These are phyloP conservation scores for Fusarium subglutinans DNA, from an alignment of 2,329 filamentous ascomycete species.

Conservation along the genomic window DNA sequence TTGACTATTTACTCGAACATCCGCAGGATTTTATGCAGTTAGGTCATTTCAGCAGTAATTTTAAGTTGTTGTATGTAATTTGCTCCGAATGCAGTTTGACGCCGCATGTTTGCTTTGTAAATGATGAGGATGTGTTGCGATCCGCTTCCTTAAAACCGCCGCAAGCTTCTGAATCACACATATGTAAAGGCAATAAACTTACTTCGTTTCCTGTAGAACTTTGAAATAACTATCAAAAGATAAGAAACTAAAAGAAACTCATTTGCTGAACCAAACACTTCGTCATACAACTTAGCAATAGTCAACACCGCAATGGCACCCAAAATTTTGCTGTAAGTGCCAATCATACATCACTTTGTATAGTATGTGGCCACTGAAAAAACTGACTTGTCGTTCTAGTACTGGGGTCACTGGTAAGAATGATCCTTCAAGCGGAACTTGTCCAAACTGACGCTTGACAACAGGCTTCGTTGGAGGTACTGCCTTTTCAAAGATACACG, in stretches of 20 bases:
- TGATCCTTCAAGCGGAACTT: fast-evolving
- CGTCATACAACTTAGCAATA: background rate
- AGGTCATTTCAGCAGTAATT: background rate
- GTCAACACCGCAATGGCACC: conserved; percentile 45
- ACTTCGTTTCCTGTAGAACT: fast-evolving
- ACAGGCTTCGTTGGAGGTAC: conserved; percentile 63
- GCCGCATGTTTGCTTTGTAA: background rate
- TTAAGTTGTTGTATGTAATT: background rate
- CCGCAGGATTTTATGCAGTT: background rate
- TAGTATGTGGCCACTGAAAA: background rate
- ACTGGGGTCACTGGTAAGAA: conserved; percentile 56
- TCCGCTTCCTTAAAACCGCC: background rate
- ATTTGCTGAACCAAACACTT: background rate
- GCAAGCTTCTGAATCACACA: background rate
- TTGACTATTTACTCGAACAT: background rate
- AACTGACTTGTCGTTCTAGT: conserved; percentile 34
- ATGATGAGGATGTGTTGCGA: background rate
- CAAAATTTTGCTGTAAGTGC: conserved; percentile 55
- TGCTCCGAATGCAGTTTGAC: background rate
- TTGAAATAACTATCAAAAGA: background rate
- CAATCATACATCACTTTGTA: background rate
- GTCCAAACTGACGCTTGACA: background rate
- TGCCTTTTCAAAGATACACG: conserved; percentile 54
- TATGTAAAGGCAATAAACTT: too few species aligned
- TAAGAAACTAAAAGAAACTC: fast-evolving